Evolutionary conservation across 768 basidiomycete genomes (phyloP), one percentile per base, ranked within the genome.

Genomic region (Suillus subalutaceus): DNA sequence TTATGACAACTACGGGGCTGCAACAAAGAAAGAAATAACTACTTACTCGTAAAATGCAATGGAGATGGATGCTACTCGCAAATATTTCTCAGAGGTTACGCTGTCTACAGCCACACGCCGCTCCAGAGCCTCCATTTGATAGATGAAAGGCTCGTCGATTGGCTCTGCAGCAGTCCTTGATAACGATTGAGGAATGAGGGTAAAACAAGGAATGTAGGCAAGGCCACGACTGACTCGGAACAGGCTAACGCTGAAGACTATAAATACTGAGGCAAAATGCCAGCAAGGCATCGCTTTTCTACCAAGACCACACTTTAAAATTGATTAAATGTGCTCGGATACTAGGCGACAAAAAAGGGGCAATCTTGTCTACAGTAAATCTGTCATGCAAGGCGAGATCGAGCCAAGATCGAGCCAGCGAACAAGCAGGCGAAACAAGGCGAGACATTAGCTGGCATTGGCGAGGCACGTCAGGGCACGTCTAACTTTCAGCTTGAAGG

Each of bases 1-100:
- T 5, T 3, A 16, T 32, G 40, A 35, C 18, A 18, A 32, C 53
- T 58, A 53, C 18, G 6, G 6, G 16, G n/a, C 26, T 18, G 20
- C 15, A 16, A 26, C 26, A 55, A 30, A 50, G 32, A 2, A 35
- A 18, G 2, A 13, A 44, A 56, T 10, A 23, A 75, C 2, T 23
- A 26, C 80, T 56, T 16, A 80, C 80, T 81, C 80, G 67, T 81
- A 81, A 38, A 71, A 71, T 20, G 77, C 79, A 61, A 81, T 75
- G 9, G 80, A 76, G 61, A 81, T 66, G 20, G 80, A 76, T 53
- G 74, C 69, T 61, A 80, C 69, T 40, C 80, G 77, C 61, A 80
- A 65, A 68, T 77, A 79, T 62, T 65, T 71, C 71, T 76, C 75
- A 23, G 77, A 66, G 8, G 26, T 53, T 10, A 53, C 8, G 20